A percentile compares a stretch with the other conserved stretches of the same genome.
Evolutionary conservation across 2,329 filamentous ascomycete genomes (phyloP).

Genomic region (Clonostachys rhizophaga): DNA sequence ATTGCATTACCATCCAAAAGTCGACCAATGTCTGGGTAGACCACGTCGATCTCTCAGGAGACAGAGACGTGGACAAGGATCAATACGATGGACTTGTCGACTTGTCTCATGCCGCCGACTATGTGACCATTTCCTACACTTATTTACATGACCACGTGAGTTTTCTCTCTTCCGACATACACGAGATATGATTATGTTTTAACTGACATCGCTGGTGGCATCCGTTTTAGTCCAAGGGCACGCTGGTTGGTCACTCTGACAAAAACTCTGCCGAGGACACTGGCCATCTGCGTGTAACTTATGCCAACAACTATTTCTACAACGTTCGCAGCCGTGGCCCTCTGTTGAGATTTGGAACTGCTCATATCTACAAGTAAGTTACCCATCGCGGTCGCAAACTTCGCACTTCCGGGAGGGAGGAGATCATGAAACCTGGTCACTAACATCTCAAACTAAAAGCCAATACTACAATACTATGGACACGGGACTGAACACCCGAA

Average conservation of each 20-base stretch:
- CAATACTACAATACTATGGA: slow-evolving; percentile 35
- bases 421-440: too few relatives aligned
- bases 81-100: slow-evolving; percentile 34
- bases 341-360: slow-evolving; percentile 55
- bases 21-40: slow-evolving; percentile 41
- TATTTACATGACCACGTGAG: slow-evolving; percentile 32
- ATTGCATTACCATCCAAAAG: slow-evolving; percentile 43
- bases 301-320: slow-evolving; percentile 53
- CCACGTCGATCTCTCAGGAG: slow-evolving; percentile 29
- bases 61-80: slow-evolving; percentile 28
- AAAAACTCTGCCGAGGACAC: slow-evolving; percentile 51
- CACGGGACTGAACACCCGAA: slow-evolving; percentile 47
- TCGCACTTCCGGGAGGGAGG: too few relatives aligned
- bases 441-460: slow-evolving; percentile 3
- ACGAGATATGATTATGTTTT: too few relatives aligned
- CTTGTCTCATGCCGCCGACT: slow-evolving; percentile 33
- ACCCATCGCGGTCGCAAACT: too few relatives aligned
- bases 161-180: not conserved
- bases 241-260: slow-evolving; percentile 56
- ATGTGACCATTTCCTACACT: slow-evolving; percentile 31
- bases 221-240: slow-evolving; percentile 36
- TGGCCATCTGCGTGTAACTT: slow-evolving; percentile 52
- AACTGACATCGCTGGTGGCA: too few relatives aligned
- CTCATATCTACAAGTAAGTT: slow-evolving; percentile 32
- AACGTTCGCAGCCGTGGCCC: slow-evolving; percentile 58